These are phyloP conservation scores for Xylaria sp. DNA, from an alignment of 2,329 filamentous ascomycete species.

Conservation along the genomic window DNA sequence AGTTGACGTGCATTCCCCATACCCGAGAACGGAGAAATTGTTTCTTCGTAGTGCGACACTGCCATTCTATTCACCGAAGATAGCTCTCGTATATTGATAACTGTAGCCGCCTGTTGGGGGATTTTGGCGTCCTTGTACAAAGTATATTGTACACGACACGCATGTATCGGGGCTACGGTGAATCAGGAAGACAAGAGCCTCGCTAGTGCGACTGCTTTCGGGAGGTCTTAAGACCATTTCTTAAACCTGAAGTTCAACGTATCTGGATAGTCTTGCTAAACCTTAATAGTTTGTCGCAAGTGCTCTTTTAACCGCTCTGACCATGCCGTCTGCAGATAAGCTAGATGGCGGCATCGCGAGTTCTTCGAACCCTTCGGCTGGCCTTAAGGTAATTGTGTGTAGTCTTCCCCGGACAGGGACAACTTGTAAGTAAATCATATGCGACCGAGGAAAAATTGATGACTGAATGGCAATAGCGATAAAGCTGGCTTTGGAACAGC, in stretches of 20 bases:
- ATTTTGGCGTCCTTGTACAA: neutral
- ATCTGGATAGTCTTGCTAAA: neutral
- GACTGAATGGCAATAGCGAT: conserved; percentile 14
- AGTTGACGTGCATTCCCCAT: neutral
- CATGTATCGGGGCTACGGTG: neutral
- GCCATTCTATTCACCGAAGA: neutral
- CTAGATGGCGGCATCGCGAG: neutral
- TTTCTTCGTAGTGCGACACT: neutral
- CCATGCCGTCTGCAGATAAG: neutral
- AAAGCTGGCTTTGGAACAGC: conserved; percentile 26
- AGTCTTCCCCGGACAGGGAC: conserved; percentile 28
- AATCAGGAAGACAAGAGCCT: neutral
- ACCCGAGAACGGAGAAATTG: no score
- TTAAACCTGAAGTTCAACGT: neutral
- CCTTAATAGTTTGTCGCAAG: neutral
- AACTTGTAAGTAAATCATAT: conserved; percentile 17
- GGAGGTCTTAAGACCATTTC: neutral
- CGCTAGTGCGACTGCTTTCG: neutral
- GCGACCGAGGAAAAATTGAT: neutral
- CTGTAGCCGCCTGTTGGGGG: neutral
- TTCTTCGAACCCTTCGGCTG: neutral
- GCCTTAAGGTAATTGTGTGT: conserved; percentile 26
- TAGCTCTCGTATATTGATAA: neutral
- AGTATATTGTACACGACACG: neutral
- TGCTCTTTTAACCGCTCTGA: neutral